A percentile compares a stretch with the other conserved stretches of the same genome.
Evolutionary conservation across 345 rosid genomes (phyloP).

Genomic region (Murraya koenigii): DNA sequence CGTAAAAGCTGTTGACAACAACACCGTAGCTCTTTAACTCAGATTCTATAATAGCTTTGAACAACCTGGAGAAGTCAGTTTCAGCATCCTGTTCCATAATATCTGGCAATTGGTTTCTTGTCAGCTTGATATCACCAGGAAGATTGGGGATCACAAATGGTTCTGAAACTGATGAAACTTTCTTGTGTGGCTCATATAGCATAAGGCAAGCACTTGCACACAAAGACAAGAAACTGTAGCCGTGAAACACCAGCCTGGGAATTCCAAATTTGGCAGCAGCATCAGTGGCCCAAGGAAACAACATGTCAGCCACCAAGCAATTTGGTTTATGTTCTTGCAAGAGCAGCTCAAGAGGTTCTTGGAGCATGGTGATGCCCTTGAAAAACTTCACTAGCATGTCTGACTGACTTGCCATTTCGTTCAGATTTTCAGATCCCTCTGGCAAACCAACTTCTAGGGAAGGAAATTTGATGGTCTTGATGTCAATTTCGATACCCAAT

Average conservation of each 20-base stretch:
- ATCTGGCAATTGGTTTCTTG: constrained; percentile 34
- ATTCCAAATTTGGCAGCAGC: constrained; percentile 46
- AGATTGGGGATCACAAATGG: constrained; percentile 44
- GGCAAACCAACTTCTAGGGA: constrained; percentile 41
- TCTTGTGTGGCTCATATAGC: constrained; percentile 41
- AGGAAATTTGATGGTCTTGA: constrained; percentile 41
- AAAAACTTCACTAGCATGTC: constrained; percentile 16
- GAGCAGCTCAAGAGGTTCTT: constrained; percentile 41
- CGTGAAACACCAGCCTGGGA: constrained; percentile 54
- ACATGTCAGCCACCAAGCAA: constrained; percentile 55
- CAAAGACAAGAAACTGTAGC: constrained; percentile 39
- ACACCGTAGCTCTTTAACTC: constrained; percentile 57
- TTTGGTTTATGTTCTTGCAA: constrained; percentile 37
- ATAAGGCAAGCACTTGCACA: constrained; percentile 27
- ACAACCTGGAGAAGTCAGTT: constrained; percentile 11
- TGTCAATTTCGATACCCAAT: constrained; percentile 29
- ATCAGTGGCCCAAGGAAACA: constrained; percentile 58
- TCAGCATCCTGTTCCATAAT: neutral
- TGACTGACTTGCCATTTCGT: constrained; percentile 18
- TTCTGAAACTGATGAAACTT: constrained; percentile 35
- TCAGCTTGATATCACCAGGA: constrained; percentile 43
- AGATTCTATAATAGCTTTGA: constrained; percentile 27
- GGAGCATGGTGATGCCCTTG: constrained; percentile 28
- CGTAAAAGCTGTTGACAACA: constrained; percentile 65
- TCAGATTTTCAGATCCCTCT: constrained; percentile 38